Conservation (phyloP, 805 yeast genomes). For the Candida loeiensis region DNA sequence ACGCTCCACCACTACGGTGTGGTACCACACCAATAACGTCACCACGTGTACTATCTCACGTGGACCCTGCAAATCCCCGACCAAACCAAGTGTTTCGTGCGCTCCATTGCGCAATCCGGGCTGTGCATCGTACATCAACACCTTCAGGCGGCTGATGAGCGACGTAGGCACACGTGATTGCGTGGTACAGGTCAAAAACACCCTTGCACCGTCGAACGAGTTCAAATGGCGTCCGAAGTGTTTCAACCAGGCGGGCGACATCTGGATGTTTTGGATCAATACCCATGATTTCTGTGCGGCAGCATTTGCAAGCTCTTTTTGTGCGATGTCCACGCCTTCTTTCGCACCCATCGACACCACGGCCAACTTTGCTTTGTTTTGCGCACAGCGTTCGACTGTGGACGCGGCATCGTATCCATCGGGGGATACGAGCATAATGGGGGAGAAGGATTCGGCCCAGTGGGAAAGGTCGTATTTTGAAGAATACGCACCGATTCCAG, state of each 20-base stretch:
- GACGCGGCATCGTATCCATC: constrained; percentile 66
- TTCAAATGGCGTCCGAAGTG: constrained; percentile 47
- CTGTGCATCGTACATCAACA: constrained; percentile 58
- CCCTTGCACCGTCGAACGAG: constrained; percentile 21
- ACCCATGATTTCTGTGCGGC: constrained; percentile 62
- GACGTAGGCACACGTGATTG: constrained; percentile 50
- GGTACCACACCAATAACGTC: constrained; percentile 67
- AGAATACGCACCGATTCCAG: constrained; percentile 26
- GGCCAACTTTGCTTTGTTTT: constrained; percentile 23
- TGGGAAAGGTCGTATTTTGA: constrained; percentile 31
- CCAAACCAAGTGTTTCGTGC: constrained; percentile 27
- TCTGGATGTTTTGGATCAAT: constrained; percentile 75
- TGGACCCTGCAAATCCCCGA: constrained; percentile 22
- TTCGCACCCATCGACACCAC: constrained; percentile 70
- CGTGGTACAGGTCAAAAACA: constrained; percentile 65
- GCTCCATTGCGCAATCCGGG: constrained; percentile 56
- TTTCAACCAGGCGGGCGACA: constrained; percentile 63
- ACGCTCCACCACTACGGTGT: constrained; percentile 58
- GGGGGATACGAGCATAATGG: constrained; percentile 54
- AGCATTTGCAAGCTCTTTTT: constrained; percentile 46
- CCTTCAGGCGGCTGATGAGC: constrained; percentile 50
- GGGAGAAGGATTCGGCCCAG: constrained; percentile 22
- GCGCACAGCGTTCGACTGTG: constrained; percentile 47
- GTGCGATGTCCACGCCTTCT: constrained; percentile 61
- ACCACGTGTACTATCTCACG: constrained; percentile 45